Conservation (phyloP, 2,329 filamentous ascomycete genomes). For the Ophiocordyceps unilateralis region DNA sequence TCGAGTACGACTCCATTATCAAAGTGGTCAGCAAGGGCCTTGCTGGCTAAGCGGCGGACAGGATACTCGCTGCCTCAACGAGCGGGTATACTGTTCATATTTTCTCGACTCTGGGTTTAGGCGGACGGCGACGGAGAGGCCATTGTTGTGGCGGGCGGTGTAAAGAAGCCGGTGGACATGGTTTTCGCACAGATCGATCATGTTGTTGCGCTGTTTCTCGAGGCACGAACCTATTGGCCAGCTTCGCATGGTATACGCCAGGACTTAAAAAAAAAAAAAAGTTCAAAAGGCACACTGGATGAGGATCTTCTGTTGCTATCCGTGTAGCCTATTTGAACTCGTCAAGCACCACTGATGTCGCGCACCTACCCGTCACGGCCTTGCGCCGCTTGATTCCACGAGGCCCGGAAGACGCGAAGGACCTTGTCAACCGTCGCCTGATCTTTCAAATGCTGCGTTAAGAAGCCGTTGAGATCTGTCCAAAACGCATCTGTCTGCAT, state of each 20-base stretch:
- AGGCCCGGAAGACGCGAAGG: conserved; percentile 48
- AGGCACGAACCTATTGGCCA: conserved; percentile 6
- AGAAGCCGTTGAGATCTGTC: conserved; percentile 65
- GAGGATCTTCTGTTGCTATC: conserved; percentile 1
- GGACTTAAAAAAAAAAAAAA: conserved; percentile 9
- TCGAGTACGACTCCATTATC: conserved; percentile 59
- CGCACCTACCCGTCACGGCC: conserved; percentile 5
- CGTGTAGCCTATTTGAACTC: background rate
- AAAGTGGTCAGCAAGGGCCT: conserved; percentile 46
- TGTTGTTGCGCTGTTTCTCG: conserved; percentile 1
- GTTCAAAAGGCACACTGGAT: conserved; percentile 7
- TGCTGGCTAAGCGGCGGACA: conserved; percentile 22
- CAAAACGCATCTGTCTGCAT: conserved; percentile 65
- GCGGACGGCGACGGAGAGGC: conserved; percentile 10
- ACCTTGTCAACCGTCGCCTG: conserved; percentile 46
- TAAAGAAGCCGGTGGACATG: conserved; percentile 1
- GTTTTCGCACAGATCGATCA: conserved; percentile 1
- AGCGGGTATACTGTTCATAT: conserved; percentile 11
- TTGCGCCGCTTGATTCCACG: conserved; percentile 39
- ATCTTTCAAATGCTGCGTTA: conserved; percentile 65
- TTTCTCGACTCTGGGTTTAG: conserved; percentile 8
- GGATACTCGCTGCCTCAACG: conserved; percentile 7
- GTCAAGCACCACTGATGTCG: background rate
- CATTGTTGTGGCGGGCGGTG: conserved; percentile 7
- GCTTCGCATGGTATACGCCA: conserved; percentile 10